Evolutionary conservation across 768 basidiomycete species (phyloP).

Genomic region (Gloeopeniophorella convolvens): DNA sequence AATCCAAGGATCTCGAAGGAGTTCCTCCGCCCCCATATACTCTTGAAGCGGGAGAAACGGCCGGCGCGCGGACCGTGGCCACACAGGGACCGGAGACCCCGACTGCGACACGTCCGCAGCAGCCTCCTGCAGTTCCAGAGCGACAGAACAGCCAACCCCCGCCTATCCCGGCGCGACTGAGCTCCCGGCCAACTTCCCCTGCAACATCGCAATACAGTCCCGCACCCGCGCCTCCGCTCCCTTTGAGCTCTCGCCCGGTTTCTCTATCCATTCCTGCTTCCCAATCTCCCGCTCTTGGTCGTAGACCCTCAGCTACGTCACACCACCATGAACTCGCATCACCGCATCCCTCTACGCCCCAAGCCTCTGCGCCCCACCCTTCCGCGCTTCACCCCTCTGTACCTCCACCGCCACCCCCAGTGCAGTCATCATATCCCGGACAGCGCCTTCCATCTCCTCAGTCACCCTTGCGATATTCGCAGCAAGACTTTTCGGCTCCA

Average conservation of each 20-base stretch:
- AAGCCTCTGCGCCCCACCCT: neutral
- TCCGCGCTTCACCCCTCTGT: neutral
- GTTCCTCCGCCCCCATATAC: constrained; percentile 67
- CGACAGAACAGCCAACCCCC: constrained; percentile 7
- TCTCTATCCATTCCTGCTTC: neutral
- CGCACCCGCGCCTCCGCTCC: constrained; percentile 8
- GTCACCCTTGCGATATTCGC: neutral
- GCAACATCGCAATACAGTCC: neutral
- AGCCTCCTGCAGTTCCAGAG: neutral
- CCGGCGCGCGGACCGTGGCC: neutral
- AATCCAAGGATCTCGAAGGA: constrained; percentile 40
- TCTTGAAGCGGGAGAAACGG: constrained; percentile 37
- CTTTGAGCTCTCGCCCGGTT: constrained; percentile 12
- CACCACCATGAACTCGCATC: neutral
- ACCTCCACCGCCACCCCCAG: neutral
- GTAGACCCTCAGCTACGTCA: neutral
- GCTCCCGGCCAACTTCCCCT: neutral
- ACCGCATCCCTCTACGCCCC: neutral
- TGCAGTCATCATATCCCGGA: constrained; percentile 4
- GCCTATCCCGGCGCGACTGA: constrained; percentile 13
- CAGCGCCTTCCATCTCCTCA: neutral
- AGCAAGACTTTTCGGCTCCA: neutral
- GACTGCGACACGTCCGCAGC: constrained; percentile 9
- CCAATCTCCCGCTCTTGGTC: neutral
- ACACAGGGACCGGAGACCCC: constrained; percentile 5